phyloP scores from a whole-genome alignment of 306 rosid species.

The Myrica gale region DNA sequence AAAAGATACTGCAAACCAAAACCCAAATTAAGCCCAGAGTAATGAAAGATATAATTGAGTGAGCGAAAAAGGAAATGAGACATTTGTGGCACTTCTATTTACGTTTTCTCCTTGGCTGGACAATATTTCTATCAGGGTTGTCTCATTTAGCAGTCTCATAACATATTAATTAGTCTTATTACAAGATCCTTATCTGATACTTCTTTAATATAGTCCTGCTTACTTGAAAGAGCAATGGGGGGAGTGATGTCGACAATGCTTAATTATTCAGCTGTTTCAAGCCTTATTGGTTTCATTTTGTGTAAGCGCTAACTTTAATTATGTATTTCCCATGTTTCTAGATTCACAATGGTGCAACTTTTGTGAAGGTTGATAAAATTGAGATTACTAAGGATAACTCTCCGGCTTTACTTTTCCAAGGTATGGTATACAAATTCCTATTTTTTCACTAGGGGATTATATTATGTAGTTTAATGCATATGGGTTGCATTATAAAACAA shows the following conservation, averaged over 20 bases:
- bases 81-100: background rate
- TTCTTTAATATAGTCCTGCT: background rate
- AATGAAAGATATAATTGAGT: background rate
- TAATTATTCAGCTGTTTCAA: background rate
- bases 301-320: slow-evolving; percentile 10
- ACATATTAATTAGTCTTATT: background rate
- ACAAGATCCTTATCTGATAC: no score
- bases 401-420: slow-evolving; percentile 78
- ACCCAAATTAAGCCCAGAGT: background rate
- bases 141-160: background rate
- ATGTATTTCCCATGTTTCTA: slow-evolving; percentile 29
- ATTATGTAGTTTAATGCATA: slow-evolving; percentile 22
- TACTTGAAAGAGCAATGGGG: background rate
- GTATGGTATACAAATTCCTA: slow-evolving; percentile 38
- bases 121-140: background rate
- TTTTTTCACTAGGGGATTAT: slow-evolving; percentile 12
- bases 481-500: slow-evolving; percentile 7
- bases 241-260: background rate
- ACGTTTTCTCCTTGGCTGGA: background rate
- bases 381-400: slow-evolving; percentile 72
- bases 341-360: slow-evolving; percentile 88
- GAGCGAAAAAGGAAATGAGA: background rate
- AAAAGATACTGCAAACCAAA: background rate
- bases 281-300: slow-evolving; percentile 3
- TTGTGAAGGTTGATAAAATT: slow-evolving; percentile 75